Evolutionary conservation across 208 protist genomes (phyloP), one percentile per base, ranked within the genome.

Genomic region (Willaertia magna): DNA sequence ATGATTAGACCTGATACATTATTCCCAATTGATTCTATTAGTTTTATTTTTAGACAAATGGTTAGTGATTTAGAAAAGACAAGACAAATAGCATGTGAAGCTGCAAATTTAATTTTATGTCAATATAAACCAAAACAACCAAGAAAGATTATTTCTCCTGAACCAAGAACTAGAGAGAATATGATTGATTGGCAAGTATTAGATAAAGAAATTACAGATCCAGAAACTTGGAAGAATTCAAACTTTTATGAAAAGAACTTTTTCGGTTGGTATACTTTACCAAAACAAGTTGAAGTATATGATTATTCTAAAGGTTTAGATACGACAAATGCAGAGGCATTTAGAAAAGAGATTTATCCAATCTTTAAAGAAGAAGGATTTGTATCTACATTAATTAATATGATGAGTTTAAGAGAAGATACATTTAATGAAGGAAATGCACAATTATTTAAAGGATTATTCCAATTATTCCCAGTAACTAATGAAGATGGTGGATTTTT

Each of bases 391-490:
- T 83, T 51, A 1, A 47, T 83, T 55, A 4, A 34, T 2, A 26
- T 39, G 22, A 34, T 83, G 46, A 42, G 2, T 6, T 7, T 55
- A 22, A 40, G 78, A 30, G 78, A 83, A 12, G 78, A 83, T 22
- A 14, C 40, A 11, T 83, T 83, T 42, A 83, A 22, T 42, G 78
- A 83, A 55, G 16, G 30, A 1, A 83, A 55, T 11, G 43, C 46
- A 26, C 78, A 83, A 40, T 83, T 83, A 39, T 83, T 83, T 42
- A 83, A 83, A 22, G 78, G 78, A 12, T 55, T 83, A 0, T 55
- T 55, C 18, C 78, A 83, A 55, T 18, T 83, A 26, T 55, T 83
- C 18, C 55, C 55, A 18, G 26, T 16, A 34, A 26, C 26, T 34
- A 1, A 0, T 6, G 55, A 26, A 2, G 12, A 6, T 22, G 22